Base-by-base conservation (phyloP, 805 yeast genomes). In the Candida piceae region DNA sequence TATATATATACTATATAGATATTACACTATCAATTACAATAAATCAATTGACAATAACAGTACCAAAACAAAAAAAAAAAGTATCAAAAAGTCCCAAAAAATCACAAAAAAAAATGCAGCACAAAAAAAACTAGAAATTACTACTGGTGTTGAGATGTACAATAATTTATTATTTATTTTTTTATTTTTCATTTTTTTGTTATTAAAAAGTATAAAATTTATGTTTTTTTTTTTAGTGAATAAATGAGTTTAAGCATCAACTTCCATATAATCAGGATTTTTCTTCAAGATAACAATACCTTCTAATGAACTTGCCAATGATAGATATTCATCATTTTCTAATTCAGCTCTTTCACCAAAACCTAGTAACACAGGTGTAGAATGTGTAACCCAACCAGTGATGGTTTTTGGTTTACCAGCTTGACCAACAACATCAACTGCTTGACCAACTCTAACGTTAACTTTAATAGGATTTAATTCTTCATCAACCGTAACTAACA, bases 331-430 rank as follows among this genome's bases (percentile, higher is more conserved):
- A 42, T 88, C 95, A 50, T 84, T 88, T 58, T 94, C 99, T 49
- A 93, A 69, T 62, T 93, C 99, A 0, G 98, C 99, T 45, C 97
- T 74, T 62, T 93, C 99, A 30, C 97, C 97, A 50, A 80, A 80
- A 28, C 93, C 89, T 39, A 93, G 70, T 50, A 93, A 69, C 16
- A 93, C 99, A 1, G 99, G 99, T 0, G 99, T 93, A 5, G 93
- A 84, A 56, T 93, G 98, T 1, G 99, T 93, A 16, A 93, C 97
- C 98, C 98, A 93, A 25, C 99, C 99, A 4, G 99, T 93, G 32
- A 93, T 93, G 10, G 97, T 89, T 70, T 93, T 93, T 33, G 98
- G 99, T 52, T 86, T 87, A 67, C 99, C 99, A 0, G 97, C 99
- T 62, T 90, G 97, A 23, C 98, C 99, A 44, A 93, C 97, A 27